Evolutionary conservation across 768 basidiomycete genomes (phyloP).

Genomic region (Trametopsis cervina): DNA sequence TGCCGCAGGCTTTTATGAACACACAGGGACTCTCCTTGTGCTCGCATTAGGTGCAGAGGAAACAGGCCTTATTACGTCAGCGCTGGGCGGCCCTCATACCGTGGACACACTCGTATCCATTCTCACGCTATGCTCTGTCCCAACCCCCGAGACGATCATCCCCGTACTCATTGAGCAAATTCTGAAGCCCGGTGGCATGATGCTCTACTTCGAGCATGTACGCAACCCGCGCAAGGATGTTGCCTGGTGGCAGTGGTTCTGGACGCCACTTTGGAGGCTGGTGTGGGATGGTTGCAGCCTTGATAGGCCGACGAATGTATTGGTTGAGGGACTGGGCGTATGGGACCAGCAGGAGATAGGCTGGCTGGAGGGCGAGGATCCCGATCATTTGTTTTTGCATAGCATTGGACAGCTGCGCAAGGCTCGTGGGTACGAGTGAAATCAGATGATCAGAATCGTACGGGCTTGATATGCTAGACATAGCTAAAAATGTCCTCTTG

Average conservation of each 20-base stretch:
- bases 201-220: slow-evolving; percentile 72
- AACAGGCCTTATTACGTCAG: slow-evolving; percentile 36
- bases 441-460: too few relatives aligned
- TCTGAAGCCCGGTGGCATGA: slow-evolving; percentile 55
- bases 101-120: slow-evolving; percentile 62
- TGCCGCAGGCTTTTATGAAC: slow-evolving; percentile 45
- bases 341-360: slow-evolving; percentile 34
- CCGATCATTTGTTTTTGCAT: not conserved
- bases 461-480: too few relatives aligned
- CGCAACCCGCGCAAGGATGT: slow-evolving; percentile 44
- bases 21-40: slow-evolving; percentile 46
- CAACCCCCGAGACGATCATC: slow-evolving; percentile 44
- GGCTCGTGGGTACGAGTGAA: too few relatives aligned
- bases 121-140: slow-evolving; percentile 61
- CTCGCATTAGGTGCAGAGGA: slow-evolving; percentile 63
- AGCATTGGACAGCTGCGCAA: not conserved
- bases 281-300: slow-evolving; percentile 59
- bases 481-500: too few relatives aligned
- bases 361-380: slow-evolving; percentile 7
- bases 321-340: slow-evolving; percentile 35
- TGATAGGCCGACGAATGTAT: slow-evolving; percentile 47
- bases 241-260: slow-evolving; percentile 66
- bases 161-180: slow-evolving; percentile 39
- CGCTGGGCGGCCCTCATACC: slow-evolving; percentile 27
- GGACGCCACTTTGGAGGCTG: slow-evolving; percentile 62